These are phyloP conservation scores for Chalciporus sp. DNA, from an alignment of 1,284 basidiomycete genomes.

Conservation along the genomic window DNA sequence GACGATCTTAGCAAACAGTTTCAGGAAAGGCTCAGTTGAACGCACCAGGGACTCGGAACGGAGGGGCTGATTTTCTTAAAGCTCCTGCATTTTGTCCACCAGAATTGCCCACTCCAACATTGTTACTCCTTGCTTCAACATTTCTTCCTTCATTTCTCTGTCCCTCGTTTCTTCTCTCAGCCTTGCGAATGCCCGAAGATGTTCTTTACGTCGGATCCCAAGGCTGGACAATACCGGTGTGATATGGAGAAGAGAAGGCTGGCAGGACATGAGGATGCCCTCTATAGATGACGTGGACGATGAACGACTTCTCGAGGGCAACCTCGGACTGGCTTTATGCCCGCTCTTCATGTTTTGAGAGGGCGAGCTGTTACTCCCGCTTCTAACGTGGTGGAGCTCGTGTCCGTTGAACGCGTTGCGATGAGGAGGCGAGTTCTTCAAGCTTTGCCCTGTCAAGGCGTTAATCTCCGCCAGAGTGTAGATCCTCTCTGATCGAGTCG, in stretches of 20 bases:
- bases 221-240: slow-evolving; percentile 53
- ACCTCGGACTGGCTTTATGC: slow-evolving; percentile 16
- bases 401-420: slow-evolving; percentile 12
- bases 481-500: slow-evolving; percentile 35
- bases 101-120: slow-evolving; percentile 79
- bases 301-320: slow-evolving; percentile 20
- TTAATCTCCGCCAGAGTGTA: slow-evolving; percentile 37
- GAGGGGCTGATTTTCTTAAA: slow-evolving; percentile 11
- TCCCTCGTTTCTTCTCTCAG: slow-evolving; percentile 66
- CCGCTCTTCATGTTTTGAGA: slow-evolving; percentile 16
- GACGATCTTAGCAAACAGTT: neutral
- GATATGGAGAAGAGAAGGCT: slow-evolving; percentile 62
- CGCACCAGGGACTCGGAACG: neutral
- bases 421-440: slow-evolving; percentile 25
- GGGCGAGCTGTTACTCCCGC: slow-evolving; percentile 26
- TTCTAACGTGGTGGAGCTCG: slow-evolving; percentile 14
- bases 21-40: neutral
- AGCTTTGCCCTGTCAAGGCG: slow-evolving; percentile 31
- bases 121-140: slow-evolving; percentile 63
- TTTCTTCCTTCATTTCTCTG: slow-evolving; percentile 65
- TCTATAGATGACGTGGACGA: slow-evolving; percentile 47
- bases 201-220: slow-evolving; percentile 59
- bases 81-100: slow-evolving; percentile 49
- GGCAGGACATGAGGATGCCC: slow-evolving; percentile 53
- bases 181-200: slow-evolving; percentile 59